Evolutionary conservation across 495 filamentous ascomycete species (phyloP).

Genomic region (Aspergillus incahuasiensis): DNA sequence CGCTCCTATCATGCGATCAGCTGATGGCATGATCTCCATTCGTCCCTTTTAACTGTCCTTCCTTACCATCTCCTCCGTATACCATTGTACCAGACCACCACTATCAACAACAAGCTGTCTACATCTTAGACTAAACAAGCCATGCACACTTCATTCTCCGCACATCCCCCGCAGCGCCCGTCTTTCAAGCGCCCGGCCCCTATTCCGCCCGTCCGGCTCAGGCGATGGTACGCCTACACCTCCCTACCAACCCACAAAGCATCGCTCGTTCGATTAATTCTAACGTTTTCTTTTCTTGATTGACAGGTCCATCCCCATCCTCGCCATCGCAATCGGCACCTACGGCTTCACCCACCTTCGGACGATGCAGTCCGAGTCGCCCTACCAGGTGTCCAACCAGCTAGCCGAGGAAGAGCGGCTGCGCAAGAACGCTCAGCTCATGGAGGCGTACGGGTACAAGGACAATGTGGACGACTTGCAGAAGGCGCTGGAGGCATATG

Average conservation of each 20-base stretch:
- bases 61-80: not conserved
- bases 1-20: not conserved
- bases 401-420: conserved; percentile 33
- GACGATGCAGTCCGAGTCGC: conserved; percentile 11
- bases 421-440: conserved; percentile 31
- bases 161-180: not conserved
- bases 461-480: conserved; percentile 52
- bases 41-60: not conserved
- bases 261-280: not conserved
- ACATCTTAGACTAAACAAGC: not conserved
- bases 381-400: conserved; percentile 6
- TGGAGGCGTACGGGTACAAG: conserved; percentile 59
- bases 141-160: conserved; percentile 1
- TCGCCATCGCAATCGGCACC: conserved; percentile 33
- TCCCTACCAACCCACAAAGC: not conserved
- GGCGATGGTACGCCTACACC: conserved; percentile 6
- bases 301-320: conserved; percentile 29
- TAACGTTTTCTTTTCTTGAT: not conserved
- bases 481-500: conserved; percentile 52
- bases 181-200: conserved; percentile 3
- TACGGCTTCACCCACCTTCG: conserved; percentile 27
- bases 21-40: not conserved
- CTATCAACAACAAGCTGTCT: not conserved
- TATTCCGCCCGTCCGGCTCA: not conserved
- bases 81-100: not conserved